Percentiles rank a stretch among this genome's conserved stretches.
These are phyloP conservation scores for Diaporthe citriasiana DNA, from an alignment of 2,329 filamentous ascomycete species.

Conservation along the genomic window DNA sequence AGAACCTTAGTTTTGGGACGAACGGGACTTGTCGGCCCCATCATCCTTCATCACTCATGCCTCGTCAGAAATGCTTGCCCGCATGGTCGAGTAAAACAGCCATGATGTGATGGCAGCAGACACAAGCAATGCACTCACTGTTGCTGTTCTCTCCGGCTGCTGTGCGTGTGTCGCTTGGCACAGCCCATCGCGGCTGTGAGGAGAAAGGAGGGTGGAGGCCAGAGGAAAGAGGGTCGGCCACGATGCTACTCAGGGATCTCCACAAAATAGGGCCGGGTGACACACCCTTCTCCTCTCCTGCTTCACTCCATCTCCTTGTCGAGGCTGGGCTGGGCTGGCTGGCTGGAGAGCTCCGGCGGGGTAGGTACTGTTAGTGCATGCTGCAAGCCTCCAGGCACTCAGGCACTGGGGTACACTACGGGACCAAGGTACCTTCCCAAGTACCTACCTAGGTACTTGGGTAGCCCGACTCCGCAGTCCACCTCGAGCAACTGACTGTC, in stretches of 20 bases:
- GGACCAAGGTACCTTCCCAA: neutral
- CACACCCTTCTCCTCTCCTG: slow-evolving; percentile 1
- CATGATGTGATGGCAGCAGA: slow-evolving; percentile 22
- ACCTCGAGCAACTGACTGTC: slow-evolving; percentile 2
- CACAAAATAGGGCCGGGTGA: slow-evolving; percentile 31
- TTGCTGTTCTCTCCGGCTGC: neutral
- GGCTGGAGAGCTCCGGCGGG: slow-evolving; percentile 23
- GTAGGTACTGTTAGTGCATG: too few relatives aligned
- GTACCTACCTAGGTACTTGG: too few relatives aligned
- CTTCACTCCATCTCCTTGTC: neutral
- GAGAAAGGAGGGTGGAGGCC: neutral
- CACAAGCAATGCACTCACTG: slow-evolving; percentile 5
- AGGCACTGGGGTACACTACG: neutral
- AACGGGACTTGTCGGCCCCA: slow-evolving; percentile 28
- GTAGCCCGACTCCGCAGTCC: neutral
- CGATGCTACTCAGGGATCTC: slow-evolving; percentile 20
- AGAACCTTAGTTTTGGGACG: slow-evolving; percentile 30
- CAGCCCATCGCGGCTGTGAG: neutral
- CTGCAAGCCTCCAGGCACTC: neutral
- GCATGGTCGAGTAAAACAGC: slow-evolving; percentile 31
- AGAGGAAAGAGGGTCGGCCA: neutral
- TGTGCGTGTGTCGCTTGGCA: slow-evolving; percentile 14
- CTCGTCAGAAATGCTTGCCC: neutral
- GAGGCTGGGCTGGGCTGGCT: slow-evolving; percentile 4
- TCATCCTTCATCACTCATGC: slow-evolving; percentile 32